phyloP scores from a whole-genome alignment of 176 grass and related monocot species.

The Rhynchospora pubera region DNA sequence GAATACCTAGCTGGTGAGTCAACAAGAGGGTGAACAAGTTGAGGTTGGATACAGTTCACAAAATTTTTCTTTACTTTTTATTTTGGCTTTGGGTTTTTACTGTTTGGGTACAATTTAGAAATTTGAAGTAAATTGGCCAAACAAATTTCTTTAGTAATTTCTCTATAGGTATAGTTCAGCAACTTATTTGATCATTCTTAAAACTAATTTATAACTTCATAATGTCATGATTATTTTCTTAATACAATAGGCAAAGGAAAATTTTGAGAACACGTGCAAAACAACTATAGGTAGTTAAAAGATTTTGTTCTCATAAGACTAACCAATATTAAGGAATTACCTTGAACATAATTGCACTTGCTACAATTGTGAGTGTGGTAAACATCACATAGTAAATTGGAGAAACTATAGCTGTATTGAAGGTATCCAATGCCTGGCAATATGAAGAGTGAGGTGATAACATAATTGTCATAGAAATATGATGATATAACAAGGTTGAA shows the following conservation, averaged over 20 bases:
- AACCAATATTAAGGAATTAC: conserved; percentile 24
- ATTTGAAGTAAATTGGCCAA: too few species aligned
- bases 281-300: too few species aligned
- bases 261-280: too few species aligned
- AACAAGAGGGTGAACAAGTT: neutral
- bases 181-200: too few species aligned
- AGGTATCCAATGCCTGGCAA: conserved; percentile 83
- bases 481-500: neutral
- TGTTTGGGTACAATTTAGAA: neutral
- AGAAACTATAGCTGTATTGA: conserved; percentile 84
- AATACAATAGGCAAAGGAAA: too few species aligned
- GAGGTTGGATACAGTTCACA: neutral
- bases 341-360: conserved; percentile 99
- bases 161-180: too few species aligned
- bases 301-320: neutral
- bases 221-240: too few species aligned
- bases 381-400: conserved; percentile 97
- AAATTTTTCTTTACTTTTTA: neutral
- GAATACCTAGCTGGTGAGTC: neutral
- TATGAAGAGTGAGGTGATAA: neutral
- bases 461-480: neutral
- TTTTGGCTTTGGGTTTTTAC: neutral
- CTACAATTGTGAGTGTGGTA: conserved; percentile 83
- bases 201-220: too few species aligned
- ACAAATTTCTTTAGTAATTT: too few species aligned